These are phyloP conservation scores for Aspergillus pseudoglaucus DNA, from an alignment of 2,329 filamentous ascomycete species.

Conservation along the genomic window DNA sequence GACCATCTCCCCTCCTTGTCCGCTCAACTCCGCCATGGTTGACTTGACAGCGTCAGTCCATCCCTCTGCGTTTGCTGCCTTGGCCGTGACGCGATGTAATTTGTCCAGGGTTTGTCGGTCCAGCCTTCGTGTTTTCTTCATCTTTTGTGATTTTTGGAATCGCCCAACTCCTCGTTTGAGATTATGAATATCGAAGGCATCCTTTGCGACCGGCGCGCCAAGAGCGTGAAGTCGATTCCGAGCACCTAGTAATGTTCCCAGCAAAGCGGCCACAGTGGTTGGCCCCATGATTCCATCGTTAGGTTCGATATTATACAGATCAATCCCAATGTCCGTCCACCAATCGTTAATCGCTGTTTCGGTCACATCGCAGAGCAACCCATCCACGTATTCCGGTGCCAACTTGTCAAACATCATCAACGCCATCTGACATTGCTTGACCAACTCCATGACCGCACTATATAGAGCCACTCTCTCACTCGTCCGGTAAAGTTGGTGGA, in stretches of 20 bases:
- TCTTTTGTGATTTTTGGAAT: conserved; percentile 84
- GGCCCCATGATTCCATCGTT: conserved; percentile 88
- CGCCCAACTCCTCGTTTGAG: conserved; percentile 78
- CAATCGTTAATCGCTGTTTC: conserved; percentile 86
- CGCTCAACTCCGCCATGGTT: conserved; percentile 85
- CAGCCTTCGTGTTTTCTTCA: conserved; percentile 69
- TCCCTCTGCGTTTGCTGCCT: conserved; percentile 79
- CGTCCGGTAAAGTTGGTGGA: conserved; percentile 81
- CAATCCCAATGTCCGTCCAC: conserved; percentile 90
- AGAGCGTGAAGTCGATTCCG: conserved; percentile 81
- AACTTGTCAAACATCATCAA: conserved; percentile 82
- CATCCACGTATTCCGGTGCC: conserved; percentile 83
- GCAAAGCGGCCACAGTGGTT: conserved; percentile 77
- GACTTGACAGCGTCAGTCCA: conserved; percentile 94
- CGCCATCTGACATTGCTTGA: conserved; percentile 86
- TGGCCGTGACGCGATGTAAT: conserved; percentile 77
- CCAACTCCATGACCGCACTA: conserved; percentile 74
- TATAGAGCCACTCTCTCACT: conserved; percentile 75
- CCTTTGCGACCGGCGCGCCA: conserved; percentile 78
- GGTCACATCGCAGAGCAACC: conserved; percentile 85
- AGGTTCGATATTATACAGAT: conserved; percentile 88
- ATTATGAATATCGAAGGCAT: conserved; percentile 77
- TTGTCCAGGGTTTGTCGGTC: conserved; percentile 77
- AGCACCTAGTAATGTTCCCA: conserved; percentile 84
- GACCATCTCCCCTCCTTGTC: conserved; percentile 88